Conservation (phyloP, 108 stramenopile genomes). For the Cyclotella cryptica region DNA sequence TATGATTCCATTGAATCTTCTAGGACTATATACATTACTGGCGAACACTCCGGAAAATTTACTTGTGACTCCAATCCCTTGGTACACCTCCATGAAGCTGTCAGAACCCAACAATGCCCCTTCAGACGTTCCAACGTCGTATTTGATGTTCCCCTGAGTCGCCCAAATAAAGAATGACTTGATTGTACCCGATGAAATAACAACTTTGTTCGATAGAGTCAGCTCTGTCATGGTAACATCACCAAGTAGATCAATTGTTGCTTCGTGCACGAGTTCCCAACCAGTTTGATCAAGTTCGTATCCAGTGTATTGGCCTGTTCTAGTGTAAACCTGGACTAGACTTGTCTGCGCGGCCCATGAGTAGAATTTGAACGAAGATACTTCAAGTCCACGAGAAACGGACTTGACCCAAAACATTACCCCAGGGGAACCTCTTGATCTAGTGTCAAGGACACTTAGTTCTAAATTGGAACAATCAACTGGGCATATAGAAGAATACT, state of each 20-base stretch:
- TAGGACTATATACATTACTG: background rate
- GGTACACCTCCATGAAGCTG: background rate
- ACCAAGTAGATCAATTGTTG: background rate
- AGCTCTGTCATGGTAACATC: background rate
- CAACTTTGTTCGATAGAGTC: background rate
- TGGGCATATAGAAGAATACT: background rate
- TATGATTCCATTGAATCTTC: slow-evolving; percentile 12
- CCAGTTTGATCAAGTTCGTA: background rate
- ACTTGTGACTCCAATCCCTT: slow-evolving; percentile 9
- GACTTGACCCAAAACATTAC: slow-evolving; percentile 13
- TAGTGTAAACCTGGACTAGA: slow-evolving; percentile 7
- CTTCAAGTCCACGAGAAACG: slow-evolving; percentile 1
- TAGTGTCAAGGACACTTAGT: background rate
- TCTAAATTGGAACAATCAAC: slow-evolving; percentile 3
- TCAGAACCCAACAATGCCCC: background rate
- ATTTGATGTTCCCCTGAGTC: background rate
- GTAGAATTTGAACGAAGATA: slow-evolving; percentile 7
- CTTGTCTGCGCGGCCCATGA: background rate
- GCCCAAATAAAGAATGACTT: slow-evolving; percentile 17
- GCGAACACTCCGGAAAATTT: slow-evolving; percentile 1
- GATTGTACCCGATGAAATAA: background rate
- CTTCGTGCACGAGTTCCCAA: slow-evolving; percentile 12
- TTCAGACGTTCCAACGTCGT: slow-evolving; percentile 8
- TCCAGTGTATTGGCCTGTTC: slow-evolving; percentile 4
- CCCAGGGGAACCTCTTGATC: slow-evolving; percentile 4